phyloP scores from a whole-genome alignment of 306 rosid species.

The Alnus glutinosa region DNA sequence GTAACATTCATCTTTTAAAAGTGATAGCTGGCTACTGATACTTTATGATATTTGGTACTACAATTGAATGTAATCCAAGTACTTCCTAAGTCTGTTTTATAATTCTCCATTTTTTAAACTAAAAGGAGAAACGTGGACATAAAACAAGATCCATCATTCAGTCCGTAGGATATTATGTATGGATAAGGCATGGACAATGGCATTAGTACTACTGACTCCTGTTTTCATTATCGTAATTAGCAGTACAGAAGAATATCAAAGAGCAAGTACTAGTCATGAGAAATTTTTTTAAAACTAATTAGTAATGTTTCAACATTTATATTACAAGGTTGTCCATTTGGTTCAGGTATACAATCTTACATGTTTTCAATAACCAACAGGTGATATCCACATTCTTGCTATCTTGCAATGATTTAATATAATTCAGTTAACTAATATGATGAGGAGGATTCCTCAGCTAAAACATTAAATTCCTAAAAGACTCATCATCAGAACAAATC shows the following conservation, averaged over 20 bases:
- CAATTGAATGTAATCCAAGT: not conserved
- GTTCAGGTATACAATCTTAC: not conserved
- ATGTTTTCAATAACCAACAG: not conserved
- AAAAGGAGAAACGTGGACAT: not conserved
- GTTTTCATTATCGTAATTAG: not conserved
- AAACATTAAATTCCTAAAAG: not conserved
- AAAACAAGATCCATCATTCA: not conserved
- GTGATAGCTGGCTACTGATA: not conserved
- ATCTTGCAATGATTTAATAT: not conserved
- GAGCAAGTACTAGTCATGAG: not conserved
- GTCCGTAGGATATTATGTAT: not conserved
- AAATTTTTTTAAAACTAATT: not conserved
- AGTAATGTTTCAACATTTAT: not conserved
- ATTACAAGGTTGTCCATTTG: not conserved
- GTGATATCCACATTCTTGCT: not conserved
- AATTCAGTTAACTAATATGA: not conserved
- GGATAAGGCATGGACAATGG: not conserved
- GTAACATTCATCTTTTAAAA: not conserved
- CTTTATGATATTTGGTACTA: not conserved
- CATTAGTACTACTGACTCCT: not conserved
- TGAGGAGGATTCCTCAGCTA: not conserved
- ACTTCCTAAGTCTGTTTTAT: too few relatives aligned
- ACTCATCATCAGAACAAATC: not conserved
- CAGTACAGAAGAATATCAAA: not conserved
- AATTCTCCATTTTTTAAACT: not conserved